Base-by-base conservation (phyloP, 192 early-diverging fungal genomes). In the Backusella morwellensis region DNA sequence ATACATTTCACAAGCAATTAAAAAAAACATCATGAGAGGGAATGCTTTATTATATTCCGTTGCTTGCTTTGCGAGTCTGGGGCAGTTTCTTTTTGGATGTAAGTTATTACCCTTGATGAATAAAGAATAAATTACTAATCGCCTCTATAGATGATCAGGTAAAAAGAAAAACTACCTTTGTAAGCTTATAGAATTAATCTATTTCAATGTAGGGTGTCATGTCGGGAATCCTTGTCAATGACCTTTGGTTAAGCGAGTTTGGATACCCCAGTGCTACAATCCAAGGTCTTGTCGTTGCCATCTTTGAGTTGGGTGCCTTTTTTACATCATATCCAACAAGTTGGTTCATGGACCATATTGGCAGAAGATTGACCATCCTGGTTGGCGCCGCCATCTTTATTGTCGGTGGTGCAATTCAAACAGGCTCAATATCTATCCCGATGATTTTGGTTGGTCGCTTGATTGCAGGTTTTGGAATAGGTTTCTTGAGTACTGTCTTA, bases 401-500 rank as follows among this genome's bases (percentile, higher is more conserved):
- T 11, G 23, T 83, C 19, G 89, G 89, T 21, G 89, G 82, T 29
- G 77, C 85, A 34, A 82, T 90, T 14, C 86, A 87, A 83, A 85
- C 89, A 38, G 85, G 86, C 32, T 77, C 86, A 56, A 77, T 70
- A 35, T 54, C 78, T 44, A 83, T 85, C 67, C 77, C 80, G 8
- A 78, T 85, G 54, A 80, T 90, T 42, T 80, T 88, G 70, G 75
- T 78, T 41, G 87, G 89, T 11, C 81, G 86, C 34, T 76, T 88
- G 3, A 81, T 90, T 11, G 84, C 85, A 23, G 86, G 89, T 1
- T 76, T 90, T 63, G 88, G 81, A n/a, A 84, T 87, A 1, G 88
- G 87, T 63, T 84, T 84, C 2, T 82, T 86, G 2, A 87, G 86
- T 66, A 72, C 70, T 4, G 68, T 77, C 21, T 54, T 77, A 12